Conservation (phyloP, 2,329 filamentous ascomycete species). For the Myrmaecium sp. region DNA sequence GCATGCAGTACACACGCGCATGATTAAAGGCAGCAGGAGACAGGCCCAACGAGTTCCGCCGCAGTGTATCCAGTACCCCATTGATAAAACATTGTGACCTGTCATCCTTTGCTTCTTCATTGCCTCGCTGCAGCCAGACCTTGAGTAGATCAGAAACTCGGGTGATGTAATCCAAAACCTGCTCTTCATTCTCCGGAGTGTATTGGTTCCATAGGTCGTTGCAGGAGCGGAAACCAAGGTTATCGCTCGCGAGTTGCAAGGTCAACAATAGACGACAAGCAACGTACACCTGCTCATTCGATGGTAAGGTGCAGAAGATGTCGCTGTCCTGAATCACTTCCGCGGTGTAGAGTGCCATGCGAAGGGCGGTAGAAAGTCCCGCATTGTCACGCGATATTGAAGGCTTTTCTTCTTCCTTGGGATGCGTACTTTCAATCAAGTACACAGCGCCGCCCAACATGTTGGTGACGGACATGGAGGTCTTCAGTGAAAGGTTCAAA, state of each 20-base stretch:
- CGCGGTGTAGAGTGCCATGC: conserved; percentile 56
- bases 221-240: conserved; percentile 37
- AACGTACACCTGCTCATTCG: conserved; percentile 21
- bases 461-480: conserved; percentile 58
- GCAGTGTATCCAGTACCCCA: conserved; percentile 12
- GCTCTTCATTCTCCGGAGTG: conserved; percentile 31
- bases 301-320: conserved; percentile 14
- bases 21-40: conserved; percentile 24
- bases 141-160: conserved; percentile 32
- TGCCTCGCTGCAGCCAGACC: conserved; percentile 18
- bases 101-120: conserved; percentile 7
- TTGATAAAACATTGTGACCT: conserved; percentile 10
- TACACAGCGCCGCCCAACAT: conserved; percentile 53
- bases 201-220: conserved; percentile 36
- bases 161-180: conserved; percentile 35
- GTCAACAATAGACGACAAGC: conserved; percentile 36
- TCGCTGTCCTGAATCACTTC: conserved; percentile 35
- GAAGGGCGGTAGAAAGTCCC: conserved; percentile 54
- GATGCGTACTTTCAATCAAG: conserved; percentile 30
- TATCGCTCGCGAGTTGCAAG: conserved; percentile 41
- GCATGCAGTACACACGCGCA: conserved; percentile 20
- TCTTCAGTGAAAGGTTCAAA: conserved; percentile 34
- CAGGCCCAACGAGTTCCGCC: conserved; percentile 7
- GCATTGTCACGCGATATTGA: conserved; percentile 42
- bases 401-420: conserved; percentile 7